These are phyloP conservation scores for Mycena galericulata DNA, from an alignment of 768 basidiomycete genomes.

Conservation along the genomic window DNA sequence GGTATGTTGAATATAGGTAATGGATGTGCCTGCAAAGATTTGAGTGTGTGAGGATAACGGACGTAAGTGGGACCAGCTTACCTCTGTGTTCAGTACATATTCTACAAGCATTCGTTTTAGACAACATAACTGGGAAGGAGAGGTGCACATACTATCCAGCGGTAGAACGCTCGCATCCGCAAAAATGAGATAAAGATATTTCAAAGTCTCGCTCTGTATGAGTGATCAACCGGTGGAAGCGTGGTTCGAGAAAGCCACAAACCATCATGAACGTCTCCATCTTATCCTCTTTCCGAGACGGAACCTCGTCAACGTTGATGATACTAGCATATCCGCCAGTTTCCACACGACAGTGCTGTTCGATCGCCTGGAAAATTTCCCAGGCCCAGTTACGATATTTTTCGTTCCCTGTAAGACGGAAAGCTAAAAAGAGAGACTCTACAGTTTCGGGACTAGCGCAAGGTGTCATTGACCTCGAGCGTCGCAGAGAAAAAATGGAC, in stretches of 20 bases:
- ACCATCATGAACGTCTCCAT: conserved; percentile 98
- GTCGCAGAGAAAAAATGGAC: conserved; percentile 29
- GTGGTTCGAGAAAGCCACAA: conserved; percentile 38
- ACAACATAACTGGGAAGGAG: not conserved
- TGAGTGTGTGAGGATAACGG: not conserved
- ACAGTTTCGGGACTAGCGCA: conserved; percentile 86
- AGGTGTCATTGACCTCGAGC: conserved; percentile 1
- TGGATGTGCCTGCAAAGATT: conserved; percentile 31
- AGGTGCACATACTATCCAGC: conserved; percentile 71
- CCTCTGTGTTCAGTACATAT: conserved; percentile 38
- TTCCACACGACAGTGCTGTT: conserved; percentile 81
- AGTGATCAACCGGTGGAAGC: not conserved
- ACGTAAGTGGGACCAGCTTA: not conserved
- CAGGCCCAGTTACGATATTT: conserved; percentile 88
- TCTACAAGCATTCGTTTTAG: conserved; percentile 8
- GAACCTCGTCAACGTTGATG: conserved; percentile 84
- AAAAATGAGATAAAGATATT: conserved; percentile 92
- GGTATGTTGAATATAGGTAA: conserved; percentile 35
- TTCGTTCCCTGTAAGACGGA: conserved; percentile 86
- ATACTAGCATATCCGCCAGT: conserved; percentile 88
- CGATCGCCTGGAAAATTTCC: conserved; percentile 90
- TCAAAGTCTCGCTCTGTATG: conserved; percentile 84
- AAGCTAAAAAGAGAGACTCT: conserved; percentile 94
- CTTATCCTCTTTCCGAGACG: conserved; percentile 79
- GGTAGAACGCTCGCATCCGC: conserved; percentile 79